Base-by-base conservation (phyloP, 2,329 filamentous ascomycete species). In the Verticillium klebahnii region DNA sequence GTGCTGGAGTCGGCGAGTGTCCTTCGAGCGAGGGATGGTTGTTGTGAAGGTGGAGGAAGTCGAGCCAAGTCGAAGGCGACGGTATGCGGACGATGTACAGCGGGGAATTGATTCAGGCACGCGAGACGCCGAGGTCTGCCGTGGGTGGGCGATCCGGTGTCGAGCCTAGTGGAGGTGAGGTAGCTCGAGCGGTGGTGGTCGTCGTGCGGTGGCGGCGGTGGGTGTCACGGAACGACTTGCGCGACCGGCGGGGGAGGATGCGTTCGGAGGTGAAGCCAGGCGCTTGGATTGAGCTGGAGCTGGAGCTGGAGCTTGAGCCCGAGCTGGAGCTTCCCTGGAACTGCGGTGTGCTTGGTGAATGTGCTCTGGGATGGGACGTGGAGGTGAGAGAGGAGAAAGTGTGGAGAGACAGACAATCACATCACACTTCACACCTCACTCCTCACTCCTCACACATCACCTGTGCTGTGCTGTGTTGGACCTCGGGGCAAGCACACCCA, bases 341-440 rank as follows among this genome's bases (percentile, higher is more conserved):
- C 40, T 25, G 40, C 23, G 40, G 40, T 50, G 40, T 36, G 34
- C 34, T 29, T 29, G 29, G 29, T 36, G 11, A 60, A 66, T 59
- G 62, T 61, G 61, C 60, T 65, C 62, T 66, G 64, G 66, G 62
- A 66, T 67, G 67, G 65, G 57, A 63, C 64, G 66, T 66, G 67
- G 65, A 67, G 65, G 68, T 73, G 69, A 68, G 71, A 70, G 71
- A 69, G 70, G 69, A 69, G 68, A 68, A 65, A 68, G 65, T 62
- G 62, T 67, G 59, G 63, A 67, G 64, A 64, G 66, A 62, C 60
- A 60, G n/a, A 19, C 40, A 23, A 50, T 23, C 19, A 23, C 40
- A 50, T 50, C 40, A 50, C 34, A 36, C 34, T 36, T 36, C 34
- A 19, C 40, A 29, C 29, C 29, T 29, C 29, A 29, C 29, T 29